Conservation (phyloP, 805 yeast genomes). For the Martiniozyma abietophila region DNA sequence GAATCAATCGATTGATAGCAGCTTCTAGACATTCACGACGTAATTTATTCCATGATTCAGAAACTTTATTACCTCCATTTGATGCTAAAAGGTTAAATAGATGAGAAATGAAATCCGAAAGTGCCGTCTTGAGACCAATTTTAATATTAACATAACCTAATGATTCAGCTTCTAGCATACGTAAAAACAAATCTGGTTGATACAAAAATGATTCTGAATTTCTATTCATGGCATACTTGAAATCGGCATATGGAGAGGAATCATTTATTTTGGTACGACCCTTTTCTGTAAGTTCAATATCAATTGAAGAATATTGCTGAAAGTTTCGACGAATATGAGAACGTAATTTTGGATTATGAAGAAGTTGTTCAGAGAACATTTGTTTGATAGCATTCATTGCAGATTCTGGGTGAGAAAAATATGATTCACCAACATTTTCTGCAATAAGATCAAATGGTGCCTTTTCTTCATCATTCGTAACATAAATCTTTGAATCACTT, state of each 20-base stretch:
- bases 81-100: constrained; percentile 52
- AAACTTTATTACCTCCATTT: constrained; percentile 68
- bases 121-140: constrained; percentile 42
- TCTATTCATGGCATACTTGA: constrained; percentile 83
- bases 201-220: constrained; percentile 63
- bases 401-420: constrained; percentile 42
- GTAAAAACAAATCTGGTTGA: constrained; percentile 72
- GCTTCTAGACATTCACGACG: constrained; percentile 57
- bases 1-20: constrained; percentile 60
- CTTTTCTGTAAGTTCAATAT: constrained; percentile 74
- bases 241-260: constrained; percentile 74
- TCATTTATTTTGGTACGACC: constrained; percentile 70
- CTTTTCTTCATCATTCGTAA: constrained; percentile 57
- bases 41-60: constrained; percentile 72
- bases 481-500: constrained; percentile 56
- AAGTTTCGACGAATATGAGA: constrained; percentile 56
- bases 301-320: constrained; percentile 55
- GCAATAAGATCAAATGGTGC: constrained; percentile 55
- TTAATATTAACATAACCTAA: constrained; percentile 63
- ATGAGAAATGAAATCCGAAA: constrained; percentile 36
- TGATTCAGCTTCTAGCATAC: constrained; percentile 88
- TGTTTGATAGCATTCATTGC: constrained; percentile 63
- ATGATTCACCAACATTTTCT: constrained; percentile 26
- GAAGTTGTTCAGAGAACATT: constrained; percentile 70
- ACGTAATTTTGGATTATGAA: constrained; percentile 73